Evolutionary conservation across 78 protist genomes (phyloP).

Genomic region (Anaeramoeba ignava): DNA sequence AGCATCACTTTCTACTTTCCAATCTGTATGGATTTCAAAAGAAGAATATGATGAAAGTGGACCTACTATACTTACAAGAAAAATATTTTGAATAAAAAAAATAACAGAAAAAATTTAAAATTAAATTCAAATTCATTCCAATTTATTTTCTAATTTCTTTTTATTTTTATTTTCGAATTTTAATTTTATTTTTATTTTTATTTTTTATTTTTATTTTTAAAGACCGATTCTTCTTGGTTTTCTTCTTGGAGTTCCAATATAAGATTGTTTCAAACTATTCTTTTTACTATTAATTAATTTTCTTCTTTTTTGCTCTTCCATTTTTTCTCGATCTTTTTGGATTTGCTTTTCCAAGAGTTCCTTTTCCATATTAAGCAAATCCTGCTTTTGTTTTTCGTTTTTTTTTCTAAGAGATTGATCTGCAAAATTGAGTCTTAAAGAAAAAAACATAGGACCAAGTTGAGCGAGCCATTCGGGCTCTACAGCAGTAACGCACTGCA

Average conservation of each 20-base stretch:
- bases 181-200: no score
- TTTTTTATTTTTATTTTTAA: not conserved
- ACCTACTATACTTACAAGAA: no score
- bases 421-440: slow-evolving; percentile 5
- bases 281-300: not conserved
- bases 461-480: slow-evolving; percentile 95
- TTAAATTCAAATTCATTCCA: no score
- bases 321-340: not conserved
- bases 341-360: not conserved
- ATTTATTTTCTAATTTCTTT: no score
- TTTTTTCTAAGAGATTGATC: not conserved
- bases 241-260: not conserved
- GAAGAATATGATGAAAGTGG: no score
- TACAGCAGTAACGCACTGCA: slow-evolving; percentile 90
- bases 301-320: not conserved
- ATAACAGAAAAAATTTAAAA: no score
- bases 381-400: not conserved
- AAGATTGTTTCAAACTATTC: not conserved
- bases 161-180: no score
- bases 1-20: no score
- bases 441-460: slow-evolving; percentile 53
- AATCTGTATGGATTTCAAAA: no score
- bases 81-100: no score
- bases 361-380: not conserved
- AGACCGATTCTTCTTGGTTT: not conserved